Base-by-base conservation (phyloP, 306 rosid genomes). In the Quercus cerris region DNA sequence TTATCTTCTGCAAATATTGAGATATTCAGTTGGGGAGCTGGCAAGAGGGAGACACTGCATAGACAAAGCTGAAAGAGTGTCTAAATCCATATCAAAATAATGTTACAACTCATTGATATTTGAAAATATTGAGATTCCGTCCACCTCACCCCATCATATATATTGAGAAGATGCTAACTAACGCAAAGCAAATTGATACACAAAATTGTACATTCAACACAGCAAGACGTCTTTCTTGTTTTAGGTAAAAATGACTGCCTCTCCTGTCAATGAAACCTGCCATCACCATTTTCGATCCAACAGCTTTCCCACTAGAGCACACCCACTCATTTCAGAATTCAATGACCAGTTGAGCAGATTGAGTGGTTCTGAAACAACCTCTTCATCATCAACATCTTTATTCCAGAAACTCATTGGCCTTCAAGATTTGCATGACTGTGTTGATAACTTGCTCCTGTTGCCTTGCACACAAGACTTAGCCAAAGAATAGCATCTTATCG, bases 231-330 rank as follows among this genome's bases (percentile, higher is more conserved):
- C 46, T 54, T 70, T 25, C 44, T 5, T 80, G 73, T 56, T 23
- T 80, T 30, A 38, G 41, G 68, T 46, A 31, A 8, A 23, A 58
- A 68, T 64, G 49, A 30, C 62, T 70, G 62, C 67, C 67, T 54
- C 66, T 52, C 69, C 77, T 73, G n/a, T 74, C 77, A 74, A 69
- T 74, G 44, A 35, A 18, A 38, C 46, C 46, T 38, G 46, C 6
- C 74, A 81, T 23, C 59, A 30, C 9, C 80, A 74, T 18, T 54
- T 15, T 70, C 88, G 66, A 3, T 78, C 81, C 17, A 78, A 56
- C 31, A 81, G 83, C 55, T 71, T 78, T n/a, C 81, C 88, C 31
- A 75, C 74, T 28, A 66, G 64, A 12, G 55, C 82, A 22, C 83
- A 79, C 49, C 78, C 84, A 51, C 64, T 79, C 56, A 22, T 49